phyloP scores from a whole-genome alignment of 169 alveolate species.

The Eimeria sp. region DNA sequence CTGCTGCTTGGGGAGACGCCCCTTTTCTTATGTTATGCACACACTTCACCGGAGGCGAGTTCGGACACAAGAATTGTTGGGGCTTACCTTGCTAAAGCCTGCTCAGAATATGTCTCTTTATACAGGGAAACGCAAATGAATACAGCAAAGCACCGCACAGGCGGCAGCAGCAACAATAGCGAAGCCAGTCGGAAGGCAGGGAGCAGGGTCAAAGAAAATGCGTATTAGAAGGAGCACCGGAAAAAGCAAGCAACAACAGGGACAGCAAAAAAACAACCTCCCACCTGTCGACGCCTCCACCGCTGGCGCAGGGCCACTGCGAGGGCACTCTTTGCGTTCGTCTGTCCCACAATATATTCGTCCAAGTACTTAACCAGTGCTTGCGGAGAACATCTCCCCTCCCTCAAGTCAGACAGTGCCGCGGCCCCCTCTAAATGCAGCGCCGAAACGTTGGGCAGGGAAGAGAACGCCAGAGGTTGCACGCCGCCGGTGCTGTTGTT shows the following conservation, averaged over 20 bases:
- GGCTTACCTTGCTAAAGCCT: too few species aligned
- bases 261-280: neutral
- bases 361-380: conserved; percentile 88
- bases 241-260: neutral
- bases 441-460: neutral
- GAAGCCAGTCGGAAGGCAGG: too few species aligned
- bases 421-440: neutral
- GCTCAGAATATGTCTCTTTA: too few species aligned
- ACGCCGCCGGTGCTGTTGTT: neutral
- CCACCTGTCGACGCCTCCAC: conserved; percentile 77
- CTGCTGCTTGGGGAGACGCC: too few species aligned
- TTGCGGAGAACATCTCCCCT: conserved; percentile 77
- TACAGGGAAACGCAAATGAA: too few species aligned
- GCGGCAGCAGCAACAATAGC: too few species aligned
- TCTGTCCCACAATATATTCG: conserved; percentile 91
- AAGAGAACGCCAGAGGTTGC: neutral
- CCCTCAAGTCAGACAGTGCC: neutral
- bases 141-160: too few species aligned
- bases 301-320: conserved; percentile 90
- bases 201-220: too few species aligned
- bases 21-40: too few species aligned
- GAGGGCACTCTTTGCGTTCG: conserved; percentile 92
- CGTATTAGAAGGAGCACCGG: neutral
- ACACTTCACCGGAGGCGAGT: too few species aligned
- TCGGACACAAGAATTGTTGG: too few species aligned